Percentiles rank a stretch among this genome's conserved stretches.
Evolutionary conservation across 306 rosid genomes (phyloP).

Genomic region (cucumber (Cucumis sativus)): DNA sequence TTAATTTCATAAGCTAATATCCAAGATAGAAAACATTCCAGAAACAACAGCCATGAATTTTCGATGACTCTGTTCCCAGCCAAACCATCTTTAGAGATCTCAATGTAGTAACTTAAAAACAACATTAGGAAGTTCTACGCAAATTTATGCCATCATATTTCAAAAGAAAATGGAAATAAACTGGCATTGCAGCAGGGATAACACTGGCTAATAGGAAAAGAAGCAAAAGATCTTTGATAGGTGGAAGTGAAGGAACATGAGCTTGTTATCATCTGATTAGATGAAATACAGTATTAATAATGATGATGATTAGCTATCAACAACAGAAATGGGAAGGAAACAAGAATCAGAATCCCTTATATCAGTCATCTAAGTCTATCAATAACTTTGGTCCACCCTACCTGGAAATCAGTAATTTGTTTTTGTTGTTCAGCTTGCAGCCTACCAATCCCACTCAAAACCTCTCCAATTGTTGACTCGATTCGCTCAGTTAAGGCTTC

Average conservation of each 20-base stretch:
- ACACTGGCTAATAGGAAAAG: neutral
- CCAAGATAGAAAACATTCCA: neutral
- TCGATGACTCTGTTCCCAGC: neutral
- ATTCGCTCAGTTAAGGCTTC: constrained; percentile 84
- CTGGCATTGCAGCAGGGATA: neutral
- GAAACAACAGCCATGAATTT: neutral
- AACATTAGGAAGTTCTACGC: neutral
- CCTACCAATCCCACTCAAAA: constrained; percentile 68
- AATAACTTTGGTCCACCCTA: constrained; percentile 11
- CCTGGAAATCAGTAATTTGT: constrained; percentile 74
- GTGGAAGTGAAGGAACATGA: neutral
- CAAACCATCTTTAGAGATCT: neutral
- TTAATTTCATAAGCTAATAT: neutral
- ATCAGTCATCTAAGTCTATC: neutral
- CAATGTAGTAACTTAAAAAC: neutral
- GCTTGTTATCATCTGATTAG: neutral
- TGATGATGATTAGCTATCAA: neutral
- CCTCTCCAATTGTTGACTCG: constrained; percentile 79
- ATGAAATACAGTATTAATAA: neutral
- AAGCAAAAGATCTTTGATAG: no score
- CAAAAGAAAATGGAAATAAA: neutral
- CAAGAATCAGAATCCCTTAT: neutral
- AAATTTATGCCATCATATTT: neutral
- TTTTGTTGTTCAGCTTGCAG: constrained; percentile 89
- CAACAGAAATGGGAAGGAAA: neutral